Percentiles rank a stretch among this genome's conserved stretches.
Evolutionary conservation across 208 protist species (phyloP).

Genomic region (Strigomonas culicis): DNA sequence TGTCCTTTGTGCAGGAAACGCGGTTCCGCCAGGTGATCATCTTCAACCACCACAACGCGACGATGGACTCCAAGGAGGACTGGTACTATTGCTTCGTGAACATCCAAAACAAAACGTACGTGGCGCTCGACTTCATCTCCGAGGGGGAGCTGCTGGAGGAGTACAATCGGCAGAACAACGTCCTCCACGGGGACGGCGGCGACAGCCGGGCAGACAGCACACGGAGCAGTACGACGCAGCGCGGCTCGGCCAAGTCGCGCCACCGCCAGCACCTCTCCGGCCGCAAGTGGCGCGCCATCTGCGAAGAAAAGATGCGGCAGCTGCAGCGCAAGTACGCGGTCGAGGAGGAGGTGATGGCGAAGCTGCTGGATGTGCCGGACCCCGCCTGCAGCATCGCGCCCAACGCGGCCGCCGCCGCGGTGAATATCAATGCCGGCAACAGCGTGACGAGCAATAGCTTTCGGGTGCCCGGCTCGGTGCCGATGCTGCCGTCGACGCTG

Average conservation of each 20-base stretch:
- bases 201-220: background rate
- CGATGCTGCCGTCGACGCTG: background rate
- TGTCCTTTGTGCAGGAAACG: background rate
- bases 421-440: background rate
- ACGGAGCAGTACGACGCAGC: no score
- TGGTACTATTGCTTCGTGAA: slow-evolving; percentile 9
- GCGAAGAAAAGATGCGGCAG: background rate
- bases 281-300: background rate
- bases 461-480: background rate
- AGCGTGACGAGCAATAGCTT: background rate
- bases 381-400: background rate
- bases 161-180: background rate
- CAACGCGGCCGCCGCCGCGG: background rate
- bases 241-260: no score
- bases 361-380: background rate
- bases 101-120: slow-evolving; percentile 8
- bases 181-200: background rate
- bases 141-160: background rate
- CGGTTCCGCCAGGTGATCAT: background rate
- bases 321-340: background rate
- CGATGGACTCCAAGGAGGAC: background rate
- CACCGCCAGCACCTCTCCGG: background rate
- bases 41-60: background rate
- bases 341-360: background rate
- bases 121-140: slow-evolving; percentile 3